Base-by-base conservation (phyloP, 345 rosid species). In the Passiflora organensis region DNA sequence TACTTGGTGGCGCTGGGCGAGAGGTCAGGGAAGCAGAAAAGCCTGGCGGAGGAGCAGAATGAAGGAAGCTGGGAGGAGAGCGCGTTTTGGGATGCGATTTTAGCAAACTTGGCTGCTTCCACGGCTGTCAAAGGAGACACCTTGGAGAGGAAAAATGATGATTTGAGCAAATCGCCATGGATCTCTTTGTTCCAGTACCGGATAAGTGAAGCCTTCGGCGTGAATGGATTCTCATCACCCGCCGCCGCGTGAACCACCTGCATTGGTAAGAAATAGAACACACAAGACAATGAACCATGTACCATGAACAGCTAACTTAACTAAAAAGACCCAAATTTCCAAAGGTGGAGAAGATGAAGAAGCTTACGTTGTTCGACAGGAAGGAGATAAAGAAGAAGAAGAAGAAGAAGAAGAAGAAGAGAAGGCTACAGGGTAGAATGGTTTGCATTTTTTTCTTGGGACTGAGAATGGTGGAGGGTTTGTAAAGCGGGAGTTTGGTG, bases 161-260 rank as follows among this genome's bases (percentile, higher is more conserved):
- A 77, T 48, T 71, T 73, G 17, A 83, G 68, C 34, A 68, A 65
- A 34, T 68, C 50, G 64, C 17, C 66, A 17, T 48, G 71, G 82
- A 91, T 76, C 77, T 75, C 80, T 53, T 84, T 84, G 71, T 84
- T 82, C 98, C 96, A 91, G 80, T 88, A 84, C 56, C 98, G 95
- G 56, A 82, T 66, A 23, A 91, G 62, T 11, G 76, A 80, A 0
- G 93, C 89, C 55, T 77, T 88, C 0, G 98, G 95, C 1, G 95
- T 79, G 48, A 91, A 80, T 10, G 98, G 98, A 58, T 76, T 82
- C 43, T 74, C 68, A 9, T 65, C 75, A 43, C 50, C 44, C 8
- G 66, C 43, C 6, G 48, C 8, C n/a, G 6, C 48, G 5, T 60
- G 49, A 50, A 6, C 2, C 16, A 51, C 66, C 75, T 70, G 63